Base-by-base conservation (phyloP, 2,329 filamentous ascomycete species). In the Paraphaeosphaeria sporulosa region DNA sequence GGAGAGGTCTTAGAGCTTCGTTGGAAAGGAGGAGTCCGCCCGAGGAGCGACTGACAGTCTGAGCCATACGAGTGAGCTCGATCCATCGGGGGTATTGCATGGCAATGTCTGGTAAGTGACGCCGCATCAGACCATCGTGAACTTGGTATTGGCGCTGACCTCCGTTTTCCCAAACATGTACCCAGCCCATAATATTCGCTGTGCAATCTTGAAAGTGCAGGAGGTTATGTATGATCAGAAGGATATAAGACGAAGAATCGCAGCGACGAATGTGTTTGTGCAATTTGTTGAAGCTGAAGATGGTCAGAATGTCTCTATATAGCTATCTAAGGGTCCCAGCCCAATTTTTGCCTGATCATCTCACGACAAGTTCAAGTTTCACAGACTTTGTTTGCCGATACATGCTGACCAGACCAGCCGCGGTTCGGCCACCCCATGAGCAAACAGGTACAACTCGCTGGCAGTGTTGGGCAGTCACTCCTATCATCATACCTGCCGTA, bases 271-370 rank as follows among this genome's bases (percentile, higher is more conserved):
- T 27, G 15, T 13, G 3, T 44, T 44, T 30, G 44, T 7, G 15
- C 15, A 23, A 47, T 23, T 27, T 12, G 27, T 4, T 17, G 23
- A 12, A 25, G 21, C 30, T 51, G 48, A 8, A 44, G 30, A 12
- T 21, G 10, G 15, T 7, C 21, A 13, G 10, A 10, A 21, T 38
- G 4, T 23, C 47, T 34, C 34, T 57, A 57, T 57, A 57, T 57
- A 57, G 21, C 27, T 4, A 19, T 34, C 23, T 23, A 44, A n/a
- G 21, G 17, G 3, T 2, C 25, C 4, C 9, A 40, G 47, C 34
- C 55, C 47, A 34, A 51, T 15, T n/a, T n/a, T 57, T 30, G 32
- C 27, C 23, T 57, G 55, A 57, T 57, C 36, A 51, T 57, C 55
- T 57, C 47, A 34, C 55, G 9, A 34, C 19, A 13, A 23, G n/a